phyloP scores from a whole-genome alignment of 306 rosid genomes.

The Oemleria cerasiformis region DNA sequence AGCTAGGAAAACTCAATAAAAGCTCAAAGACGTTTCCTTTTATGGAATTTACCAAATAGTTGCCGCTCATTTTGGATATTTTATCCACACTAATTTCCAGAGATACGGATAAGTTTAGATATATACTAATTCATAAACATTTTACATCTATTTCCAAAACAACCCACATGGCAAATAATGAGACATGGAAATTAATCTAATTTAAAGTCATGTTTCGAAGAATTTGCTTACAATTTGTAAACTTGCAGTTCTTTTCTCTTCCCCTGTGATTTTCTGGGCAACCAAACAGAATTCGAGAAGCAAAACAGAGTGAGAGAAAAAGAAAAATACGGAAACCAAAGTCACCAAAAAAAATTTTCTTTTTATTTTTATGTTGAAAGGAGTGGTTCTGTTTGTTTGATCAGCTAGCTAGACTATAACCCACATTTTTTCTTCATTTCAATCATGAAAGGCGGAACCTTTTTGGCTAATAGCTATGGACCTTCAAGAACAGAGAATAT shows the following conservation, averaged over 20 bases:
- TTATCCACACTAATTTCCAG: neutral
- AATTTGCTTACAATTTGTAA: constrained; percentile 1
- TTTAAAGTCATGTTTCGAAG: neutral
- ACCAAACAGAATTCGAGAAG: neutral
- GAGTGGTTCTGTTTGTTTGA: neutral
- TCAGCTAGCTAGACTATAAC: neutral
- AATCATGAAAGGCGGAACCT: neutral
- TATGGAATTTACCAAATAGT: neutral
- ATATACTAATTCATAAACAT: neutral
- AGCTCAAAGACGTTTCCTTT: neutral
- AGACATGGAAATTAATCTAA: neutral
- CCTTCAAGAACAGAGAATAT: neutral
- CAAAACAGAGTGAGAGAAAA: neutral
- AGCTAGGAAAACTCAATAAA: neutral
- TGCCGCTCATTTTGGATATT: neutral
- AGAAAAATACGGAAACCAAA: neutral
- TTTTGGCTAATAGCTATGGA: neutral
- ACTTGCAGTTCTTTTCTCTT: neutral
- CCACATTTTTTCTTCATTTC: constrained; percentile 14
- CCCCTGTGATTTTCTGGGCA: constrained; percentile 6
- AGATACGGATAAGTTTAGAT: neutral
- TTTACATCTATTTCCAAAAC: neutral
- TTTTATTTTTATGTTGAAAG: neutral
- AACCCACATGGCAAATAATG: neutral
- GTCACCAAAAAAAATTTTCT: neutral